These are phyloP conservation scores for Hypoxylon sp. DNA, from an alignment of 2,329 filamentous ascomycete genomes.

Conservation along the genomic window DNA sequence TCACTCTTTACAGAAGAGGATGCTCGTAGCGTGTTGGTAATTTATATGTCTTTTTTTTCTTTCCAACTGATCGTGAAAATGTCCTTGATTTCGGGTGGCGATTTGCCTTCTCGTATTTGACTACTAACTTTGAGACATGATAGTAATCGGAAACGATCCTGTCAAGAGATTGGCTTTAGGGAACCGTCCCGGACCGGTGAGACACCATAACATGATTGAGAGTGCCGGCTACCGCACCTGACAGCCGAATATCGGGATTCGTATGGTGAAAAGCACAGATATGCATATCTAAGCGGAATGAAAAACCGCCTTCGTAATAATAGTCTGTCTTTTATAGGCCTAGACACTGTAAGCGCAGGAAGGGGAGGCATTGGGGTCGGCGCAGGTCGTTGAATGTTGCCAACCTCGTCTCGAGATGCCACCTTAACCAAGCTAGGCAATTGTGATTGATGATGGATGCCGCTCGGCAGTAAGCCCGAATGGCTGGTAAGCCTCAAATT, in stretches of 20 bases:
- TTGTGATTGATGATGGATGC: constrained; percentile 8
- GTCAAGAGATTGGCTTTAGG: constrained; percentile 5
- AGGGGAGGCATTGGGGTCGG: constrained; percentile 25
- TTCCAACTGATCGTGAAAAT: background rate
- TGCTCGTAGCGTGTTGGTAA: constrained; percentile 7
- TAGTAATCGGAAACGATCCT: constrained; percentile 22
- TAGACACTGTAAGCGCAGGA: constrained; percentile 14
- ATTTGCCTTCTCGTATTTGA: background rate
- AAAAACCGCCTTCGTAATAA: background rate
- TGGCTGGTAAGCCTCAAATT: constrained; percentile 32
- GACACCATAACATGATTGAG: background rate
- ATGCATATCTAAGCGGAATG: background rate
- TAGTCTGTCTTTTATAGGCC: constrained; percentile 9
- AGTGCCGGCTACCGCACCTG: background rate
- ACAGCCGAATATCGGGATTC: constrained; percentile 5
- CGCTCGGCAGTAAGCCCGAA: constrained; percentile 29
- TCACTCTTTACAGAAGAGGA: constrained; percentile 10
- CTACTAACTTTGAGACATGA: constrained; percentile 6
- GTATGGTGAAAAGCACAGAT: background rate
- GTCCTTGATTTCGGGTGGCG: constrained; percentile 5
- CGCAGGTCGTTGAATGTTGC: constrained; percentile 19
- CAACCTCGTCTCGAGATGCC: constrained; percentile 3
- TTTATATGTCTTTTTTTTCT: constrained; percentile 1
- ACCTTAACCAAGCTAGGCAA: constrained; percentile 16
- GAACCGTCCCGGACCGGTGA: constrained; percentile 5